phyloP scores from a whole-genome alignment of 768 basidiomycete species.

The Dendrothele bispora region DNA sequence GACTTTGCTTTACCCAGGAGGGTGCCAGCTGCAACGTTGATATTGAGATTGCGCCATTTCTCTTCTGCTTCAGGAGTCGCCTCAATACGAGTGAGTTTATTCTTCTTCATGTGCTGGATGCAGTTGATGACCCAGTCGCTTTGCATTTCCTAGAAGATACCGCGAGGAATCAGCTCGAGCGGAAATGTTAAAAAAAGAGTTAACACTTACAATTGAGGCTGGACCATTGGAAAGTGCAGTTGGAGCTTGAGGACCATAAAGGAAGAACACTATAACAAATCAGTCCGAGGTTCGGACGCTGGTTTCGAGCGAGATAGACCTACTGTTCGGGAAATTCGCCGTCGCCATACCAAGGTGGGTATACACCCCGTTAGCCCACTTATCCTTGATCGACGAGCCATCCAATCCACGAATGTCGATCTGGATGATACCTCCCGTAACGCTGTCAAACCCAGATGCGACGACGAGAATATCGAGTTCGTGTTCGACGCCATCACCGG shows the following conservation, averaged over 20 bases:
- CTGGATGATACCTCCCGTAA: constrained; percentile 7
- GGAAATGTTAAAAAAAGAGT: neutral
- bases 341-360: constrained; percentile 11
- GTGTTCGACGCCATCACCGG: neutral
- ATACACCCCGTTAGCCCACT: constrained; percentile 8
- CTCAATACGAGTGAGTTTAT: constrained; percentile 11
- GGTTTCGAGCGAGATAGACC: no score
- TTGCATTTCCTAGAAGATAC: constrained; percentile 14
- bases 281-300: no score
- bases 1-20: no score
- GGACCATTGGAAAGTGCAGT: constrained; percentile 11
- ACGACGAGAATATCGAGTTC: neutral
- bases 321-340: constrained; percentile 4
- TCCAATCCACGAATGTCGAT: constrained; percentile 13
- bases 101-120: constrained; percentile 7
- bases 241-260: neutral
- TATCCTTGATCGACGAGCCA: constrained; percentile 9
- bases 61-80: constrained; percentile 8
- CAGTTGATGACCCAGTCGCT: constrained; percentile 10
- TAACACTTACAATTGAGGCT: constrained; percentile 5
- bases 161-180: neutral
- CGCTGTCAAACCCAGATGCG: constrained; percentile 10
- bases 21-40: no score
- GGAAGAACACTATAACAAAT: constrained; percentile 14
- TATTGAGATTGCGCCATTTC: constrained; percentile 3